phyloP scores from a whole-genome alignment of 2,329 filamentous ascomycete species.

The Coniochaeta sp. region DNA sequence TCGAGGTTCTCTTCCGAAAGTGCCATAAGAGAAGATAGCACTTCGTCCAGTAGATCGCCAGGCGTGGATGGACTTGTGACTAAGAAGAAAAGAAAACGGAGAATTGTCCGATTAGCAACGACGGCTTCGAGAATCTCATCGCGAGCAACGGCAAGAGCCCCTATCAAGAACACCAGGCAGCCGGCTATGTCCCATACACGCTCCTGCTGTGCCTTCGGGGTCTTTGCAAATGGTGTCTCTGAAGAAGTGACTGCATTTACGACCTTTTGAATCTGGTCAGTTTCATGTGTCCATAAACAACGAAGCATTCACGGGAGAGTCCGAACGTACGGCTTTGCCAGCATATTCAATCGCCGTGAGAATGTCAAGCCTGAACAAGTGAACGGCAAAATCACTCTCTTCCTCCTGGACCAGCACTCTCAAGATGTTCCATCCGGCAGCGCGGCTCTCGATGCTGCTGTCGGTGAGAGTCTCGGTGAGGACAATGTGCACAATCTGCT shows the following conservation, averaged over 20 bases:
- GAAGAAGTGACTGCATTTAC: conserved; percentile 32
- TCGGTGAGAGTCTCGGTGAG: conserved; percentile 60
- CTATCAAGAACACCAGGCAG: conserved; percentile 45
- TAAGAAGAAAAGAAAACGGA: conserved; percentile 48
- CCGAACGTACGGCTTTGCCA: conserved; percentile 41
- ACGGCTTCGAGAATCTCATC: conserved; percentile 53
- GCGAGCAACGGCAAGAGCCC: conserved; percentile 48
- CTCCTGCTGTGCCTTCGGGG: conserved; percentile 44
- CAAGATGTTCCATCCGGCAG: conserved; percentile 62
- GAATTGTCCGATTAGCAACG: conserved; percentile 38
- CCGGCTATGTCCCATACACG: conserved; percentile 47
- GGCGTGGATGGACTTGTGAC: conserved; percentile 31
- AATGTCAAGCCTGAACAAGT: conserved; percentile 55
- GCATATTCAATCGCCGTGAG: conserved; percentile 54
- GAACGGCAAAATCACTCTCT: conserved; percentile 59
- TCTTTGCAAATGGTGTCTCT: conserved; percentile 35
- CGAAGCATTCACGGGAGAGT: neutral
- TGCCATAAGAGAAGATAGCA: conserved; percentile 47
- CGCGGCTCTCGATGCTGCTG: conserved; percentile 52
- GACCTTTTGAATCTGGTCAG: conserved; percentile 23
- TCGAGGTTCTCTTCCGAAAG: conserved; percentile 53
- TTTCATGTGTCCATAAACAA: neutral
- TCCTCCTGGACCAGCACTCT: conserved; percentile 55
- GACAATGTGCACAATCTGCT: conserved; percentile 57
- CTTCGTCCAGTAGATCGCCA: conserved; percentile 36